Conservation (phyloP, 345 rosid genomes). For the Anacardium occidentale region DNA sequence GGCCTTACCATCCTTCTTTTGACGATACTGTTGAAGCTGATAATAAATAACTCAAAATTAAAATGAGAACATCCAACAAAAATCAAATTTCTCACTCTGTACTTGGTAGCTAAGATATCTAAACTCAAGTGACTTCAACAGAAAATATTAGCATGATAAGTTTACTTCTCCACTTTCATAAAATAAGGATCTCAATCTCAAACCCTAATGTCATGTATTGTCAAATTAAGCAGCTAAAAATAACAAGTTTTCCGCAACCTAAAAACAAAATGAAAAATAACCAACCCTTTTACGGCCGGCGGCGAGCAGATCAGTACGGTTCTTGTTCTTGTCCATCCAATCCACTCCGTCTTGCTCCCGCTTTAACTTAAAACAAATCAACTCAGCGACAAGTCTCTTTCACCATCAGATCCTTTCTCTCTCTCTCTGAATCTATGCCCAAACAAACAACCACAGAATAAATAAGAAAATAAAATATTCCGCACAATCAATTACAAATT, state of each 20-base stretch:
- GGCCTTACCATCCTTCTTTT: slow-evolving; percentile 79
- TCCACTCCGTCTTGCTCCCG: slow-evolving; percentile 36
- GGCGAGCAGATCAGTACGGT: slow-evolving; percentile 77
- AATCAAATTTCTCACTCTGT: background rate
- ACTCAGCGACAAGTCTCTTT: slow-evolving; percentile 29
- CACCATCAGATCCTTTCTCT: slow-evolving; percentile 33
- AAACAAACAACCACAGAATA: background rate
- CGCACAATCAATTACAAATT: background rate
- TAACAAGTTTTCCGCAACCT: background rate
- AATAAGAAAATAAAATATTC: background rate
- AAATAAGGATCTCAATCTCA: background rate
- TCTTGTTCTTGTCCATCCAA: slow-evolving; percentile 91
- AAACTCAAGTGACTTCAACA: background rate
- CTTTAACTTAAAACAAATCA: slow-evolving; percentile 23
- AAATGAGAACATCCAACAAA: slow-evolving; percentile 11
- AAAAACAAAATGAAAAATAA: background rate
- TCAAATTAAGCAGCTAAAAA: background rate
- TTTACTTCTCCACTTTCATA: background rate
- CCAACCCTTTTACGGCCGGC: slow-evolving; percentile 93
- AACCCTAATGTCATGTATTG: background rate
- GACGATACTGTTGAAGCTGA: slow-evolving; percentile 97
- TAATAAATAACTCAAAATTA: slow-evolving; percentile 17
- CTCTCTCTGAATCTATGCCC: slow-evolving; percentile 12
- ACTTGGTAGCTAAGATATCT: background rate
- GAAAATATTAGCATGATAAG: background rate